These are phyloP conservation scores for Saussurea involucrata DNA, from an alignment of 129 eudicot genomes.

Conservation along the genomic window DNA sequence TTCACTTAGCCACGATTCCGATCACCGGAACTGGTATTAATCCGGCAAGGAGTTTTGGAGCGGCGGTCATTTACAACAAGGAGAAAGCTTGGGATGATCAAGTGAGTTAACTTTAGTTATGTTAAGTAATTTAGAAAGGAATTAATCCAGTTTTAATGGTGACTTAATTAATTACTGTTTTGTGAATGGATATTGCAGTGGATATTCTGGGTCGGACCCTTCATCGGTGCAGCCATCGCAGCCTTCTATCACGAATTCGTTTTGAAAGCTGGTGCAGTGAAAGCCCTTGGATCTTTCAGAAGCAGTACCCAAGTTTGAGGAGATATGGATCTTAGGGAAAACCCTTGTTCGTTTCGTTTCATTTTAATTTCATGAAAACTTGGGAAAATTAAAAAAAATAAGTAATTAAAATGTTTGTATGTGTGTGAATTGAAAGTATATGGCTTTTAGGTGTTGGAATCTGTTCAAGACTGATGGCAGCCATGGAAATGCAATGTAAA, in stretches of 20 bases:
- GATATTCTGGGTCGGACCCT: slow-evolving; percentile 87
- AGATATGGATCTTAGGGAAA: neutral
- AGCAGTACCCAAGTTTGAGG: slow-evolving; percentile 43
- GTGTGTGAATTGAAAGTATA: neutral
- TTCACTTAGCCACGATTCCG: slow-evolving; percentile 69
- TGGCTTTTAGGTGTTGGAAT: slow-evolving; percentile 2
- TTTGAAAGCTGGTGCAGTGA: slow-evolving; percentile 62
- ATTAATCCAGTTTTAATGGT: neutral
- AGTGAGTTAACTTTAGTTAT: slow-evolving; percentile 30
- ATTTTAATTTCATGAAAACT: neutral
- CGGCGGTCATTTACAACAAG: slow-evolving; percentile 64
- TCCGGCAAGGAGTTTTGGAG: slow-evolving; percentile 74
- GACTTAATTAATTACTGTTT: neutral
- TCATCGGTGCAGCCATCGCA: slow-evolving; percentile 72
- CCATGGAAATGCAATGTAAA: slow-evolving; percentile 10
- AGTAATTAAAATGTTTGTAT: neutral
- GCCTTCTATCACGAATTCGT: slow-evolving; percentile 85
- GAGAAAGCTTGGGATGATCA: slow-evolving; percentile 68
- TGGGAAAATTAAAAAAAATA: neutral
- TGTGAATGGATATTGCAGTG: slow-evolving; percentile 40
- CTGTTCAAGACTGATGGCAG: neutral
- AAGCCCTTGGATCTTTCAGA: slow-evolving; percentile 71
- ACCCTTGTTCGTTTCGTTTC: neutral
- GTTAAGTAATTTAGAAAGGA: no score
- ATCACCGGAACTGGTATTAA: slow-evolving; percentile 73